phyloP scores from a whole-genome alignment of 2,329 filamentous ascomycete genomes.

The Periconia sp. region DNA sequence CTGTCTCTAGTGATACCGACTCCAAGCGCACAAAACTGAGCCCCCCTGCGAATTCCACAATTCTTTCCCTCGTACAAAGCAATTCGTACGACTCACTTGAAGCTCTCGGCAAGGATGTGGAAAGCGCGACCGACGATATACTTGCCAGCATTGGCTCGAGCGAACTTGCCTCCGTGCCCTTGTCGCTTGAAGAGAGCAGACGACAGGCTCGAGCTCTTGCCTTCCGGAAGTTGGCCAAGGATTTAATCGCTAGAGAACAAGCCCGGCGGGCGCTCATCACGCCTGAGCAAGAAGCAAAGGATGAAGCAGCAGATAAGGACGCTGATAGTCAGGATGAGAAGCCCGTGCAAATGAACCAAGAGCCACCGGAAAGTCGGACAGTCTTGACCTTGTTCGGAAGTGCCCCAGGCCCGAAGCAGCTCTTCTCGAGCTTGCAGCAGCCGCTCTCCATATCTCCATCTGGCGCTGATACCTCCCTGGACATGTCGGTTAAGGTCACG shows the following conservation, averaged over 20 bases:
- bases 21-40: slow-evolving; percentile 54
- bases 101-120: slow-evolving; percentile 51
- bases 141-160: slow-evolving; percentile 38
- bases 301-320: slow-evolving; percentile 8
- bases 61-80: slow-evolving; percentile 46
- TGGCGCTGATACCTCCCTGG: slow-evolving; percentile 42
- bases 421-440: slow-evolving; percentile 84
- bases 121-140: slow-evolving; percentile 47
- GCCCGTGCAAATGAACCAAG: slow-evolving; percentile 25
- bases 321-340: slow-evolving; percentile 13
- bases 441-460: slow-evolving; percentile 47
- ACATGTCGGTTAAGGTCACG: slow-evolving; percentile 51
- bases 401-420: slow-evolving; percentile 73
- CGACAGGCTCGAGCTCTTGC: slow-evolving; percentile 40
- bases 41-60: slow-evolving; percentile 37
- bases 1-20: slow-evolving; percentile 48
- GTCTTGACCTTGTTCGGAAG: slow-evolving; percentile 80
- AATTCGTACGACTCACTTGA: slow-evolving; percentile 50
- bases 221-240: slow-evolving; percentile 39
- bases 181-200: slow-evolving; percentile 42
- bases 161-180: slow-evolving; percentile 26
- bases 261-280: slow-evolving; percentile 19
- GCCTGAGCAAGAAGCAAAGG: slow-evolving; percentile 10
- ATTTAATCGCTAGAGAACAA: slow-evolving; percentile 37
- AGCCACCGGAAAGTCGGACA: slow-evolving; percentile 53